Conservation (phyloP, 2,329 filamentous ascomycete genomes). For the Fusarium pseudoanthophilum region DNA sequence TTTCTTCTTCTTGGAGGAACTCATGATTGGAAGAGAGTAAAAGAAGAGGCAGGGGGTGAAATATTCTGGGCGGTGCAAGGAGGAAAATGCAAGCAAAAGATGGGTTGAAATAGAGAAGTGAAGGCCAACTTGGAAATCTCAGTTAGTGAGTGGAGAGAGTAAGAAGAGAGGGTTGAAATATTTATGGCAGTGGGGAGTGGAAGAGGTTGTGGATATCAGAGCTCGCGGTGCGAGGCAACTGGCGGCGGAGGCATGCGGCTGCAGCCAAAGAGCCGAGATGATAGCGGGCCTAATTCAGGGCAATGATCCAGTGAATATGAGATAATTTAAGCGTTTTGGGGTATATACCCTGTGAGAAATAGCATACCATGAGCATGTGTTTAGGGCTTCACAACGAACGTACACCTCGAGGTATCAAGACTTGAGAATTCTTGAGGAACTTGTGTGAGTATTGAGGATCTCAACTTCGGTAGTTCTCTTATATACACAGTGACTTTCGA, state of each 20-base stretch:
- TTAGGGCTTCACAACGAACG: background rate
- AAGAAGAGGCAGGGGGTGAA: too few species aligned
- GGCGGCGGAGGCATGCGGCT: background rate
- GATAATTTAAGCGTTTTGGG: fast-evolving
- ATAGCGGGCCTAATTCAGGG: background rate
- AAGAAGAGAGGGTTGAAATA: background rate
- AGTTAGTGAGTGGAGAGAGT: fast-evolving
- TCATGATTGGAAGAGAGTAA: background rate
- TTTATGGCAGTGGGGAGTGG: background rate
- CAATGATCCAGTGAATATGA: too few species aligned
- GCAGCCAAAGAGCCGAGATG: background rate
- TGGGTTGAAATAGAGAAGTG: fast-evolving
- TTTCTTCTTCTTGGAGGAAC: background rate
- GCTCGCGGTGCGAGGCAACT: constrained; percentile 13
- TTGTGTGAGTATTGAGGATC: background rate
- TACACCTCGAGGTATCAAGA: background rate
- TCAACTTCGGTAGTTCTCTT: fast-evolving
- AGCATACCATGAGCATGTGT: background rate
- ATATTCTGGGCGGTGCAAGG: background rate
- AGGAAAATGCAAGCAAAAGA: background rate
- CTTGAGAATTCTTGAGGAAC: background rate
- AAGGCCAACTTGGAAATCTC: too few species aligned
- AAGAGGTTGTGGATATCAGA: background rate
- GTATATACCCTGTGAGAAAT: background rate
- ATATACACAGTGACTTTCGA: background rate